Conservation (phyloP, 352 stramenopile genomes). For the Paralagenidium karlingii region DNA sequence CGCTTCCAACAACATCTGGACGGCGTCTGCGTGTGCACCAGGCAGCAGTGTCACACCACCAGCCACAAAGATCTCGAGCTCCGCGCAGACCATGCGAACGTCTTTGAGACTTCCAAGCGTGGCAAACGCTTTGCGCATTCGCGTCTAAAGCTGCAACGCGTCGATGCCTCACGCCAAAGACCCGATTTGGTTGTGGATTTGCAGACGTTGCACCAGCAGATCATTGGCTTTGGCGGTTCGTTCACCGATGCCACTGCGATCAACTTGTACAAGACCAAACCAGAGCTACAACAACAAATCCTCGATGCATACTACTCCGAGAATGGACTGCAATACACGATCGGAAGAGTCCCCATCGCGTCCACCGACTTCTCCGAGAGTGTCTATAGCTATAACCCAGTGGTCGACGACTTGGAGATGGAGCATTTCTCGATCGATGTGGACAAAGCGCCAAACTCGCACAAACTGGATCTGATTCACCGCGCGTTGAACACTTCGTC, state of each 20-base stretch:
- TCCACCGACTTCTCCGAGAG: conserved; percentile 78
- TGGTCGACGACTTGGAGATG: conserved; percentile 68
- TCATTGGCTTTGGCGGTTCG: conserved; percentile 80
- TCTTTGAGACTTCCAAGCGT: conserved; percentile 35
- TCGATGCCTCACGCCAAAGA: conserved; percentile 3
- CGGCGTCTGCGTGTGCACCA: conserved; percentile 36
- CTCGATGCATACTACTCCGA: conserved; percentile 74
- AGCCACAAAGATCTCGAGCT: conserved; percentile 31
- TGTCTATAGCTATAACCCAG: conserved; percentile 81
- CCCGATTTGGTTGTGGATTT: conserved; percentile 37
- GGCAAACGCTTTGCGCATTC: conserved; percentile 33
- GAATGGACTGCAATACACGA: conserved; percentile 68
- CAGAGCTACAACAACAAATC: conserved; percentile 41
- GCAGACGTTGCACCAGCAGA: conserved; percentile 49
- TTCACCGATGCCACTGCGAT: conserved; percentile 82
- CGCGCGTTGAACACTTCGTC: conserved; percentile 25
- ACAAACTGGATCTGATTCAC: conserved; percentile 70
- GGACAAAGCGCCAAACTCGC: conserved; percentile 35
- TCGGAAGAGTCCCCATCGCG: conserved; percentile 75
- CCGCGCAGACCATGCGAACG: conserved; percentile 17
- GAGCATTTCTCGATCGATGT: conserved; percentile 74
- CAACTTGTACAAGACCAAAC: conserved; percentile 55
- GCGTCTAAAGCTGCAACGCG: conserved; percentile 8
- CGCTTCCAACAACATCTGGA: conserved; percentile 29
- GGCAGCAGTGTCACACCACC: conserved; percentile 31